Base-by-base conservation (phyloP, 1,284 basidiomycete genomes). In the Cutaneotrichosporon sp. region DNA sequence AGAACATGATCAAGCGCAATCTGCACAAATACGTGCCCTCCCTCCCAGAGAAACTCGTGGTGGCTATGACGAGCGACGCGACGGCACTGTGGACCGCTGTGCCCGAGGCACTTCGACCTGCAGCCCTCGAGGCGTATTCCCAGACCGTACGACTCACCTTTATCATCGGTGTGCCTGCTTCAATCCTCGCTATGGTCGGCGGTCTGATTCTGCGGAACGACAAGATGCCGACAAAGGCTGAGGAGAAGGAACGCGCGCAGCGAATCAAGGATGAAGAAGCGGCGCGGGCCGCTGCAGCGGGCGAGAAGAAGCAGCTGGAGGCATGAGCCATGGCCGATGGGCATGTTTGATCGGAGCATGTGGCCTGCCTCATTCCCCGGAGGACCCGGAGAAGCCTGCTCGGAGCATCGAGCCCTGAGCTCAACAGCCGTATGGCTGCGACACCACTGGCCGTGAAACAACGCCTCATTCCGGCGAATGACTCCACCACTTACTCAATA, bases 1-100 rank as follows among this genome's bases (percentile, higher is more conserved):
- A 64, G 34, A 75, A 75, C 59, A 63, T 67, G 61, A 59, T 76
- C 41, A 65, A 68, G 34, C 25, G 22, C 33, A 67, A 72, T 45
- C 47, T 75, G 8, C 35, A 42, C 37, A 53, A 58, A 31, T 60
- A 62, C 52, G 70, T 64, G 2, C 63, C 71, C 0, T 46, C 44
- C 8, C 52, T 74, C 4, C 52, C 65, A 1, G 46, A 48, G 11
- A 5, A 39, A 6, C 38, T 61, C 38, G 29, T 64, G 20, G 11
- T 42, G 9, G 60, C 60, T 24, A 59, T 74, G 29, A 54, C 68
- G 49, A 62, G 61, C 47, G 61, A 64, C 33, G 65, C 69, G 3
- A 49, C 49, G 5, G 69, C 70, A 14, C 60, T 72, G 2, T 72
- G 66, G 66, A 59, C 51, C 10, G 25, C 35, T 4, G 59, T 74